Base-by-base conservation (phyloP, 768 basidiomycete genomes). In the Boletus coccyginus region DNA sequence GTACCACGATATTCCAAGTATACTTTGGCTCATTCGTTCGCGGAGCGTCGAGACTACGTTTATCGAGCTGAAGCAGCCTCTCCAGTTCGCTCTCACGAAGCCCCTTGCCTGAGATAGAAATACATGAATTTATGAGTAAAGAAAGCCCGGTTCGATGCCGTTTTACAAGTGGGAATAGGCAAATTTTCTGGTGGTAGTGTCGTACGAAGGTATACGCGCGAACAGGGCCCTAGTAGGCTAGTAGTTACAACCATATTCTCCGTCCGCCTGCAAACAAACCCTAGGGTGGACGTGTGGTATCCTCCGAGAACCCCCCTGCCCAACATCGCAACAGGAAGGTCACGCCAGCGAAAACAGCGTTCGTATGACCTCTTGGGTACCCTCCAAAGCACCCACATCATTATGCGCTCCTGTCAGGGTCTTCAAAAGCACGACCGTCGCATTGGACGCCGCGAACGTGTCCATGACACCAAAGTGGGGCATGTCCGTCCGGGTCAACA, bases 281-380 rank as follows among this genome's bases (percentile, higher is more conserved):
- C 14, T 7, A 32, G n/a, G 32, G n/a, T 35, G 19, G n/a, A 16
- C 33, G 10, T 33, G 1, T 43, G 32, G 16, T 41, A 48, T 51
- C 59, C 50, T 52, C 31, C 39, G 3, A 32, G 8, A 7, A 14
- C 19, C 7, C 31, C 7, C 21, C 10, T 17, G 21, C n/a, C 17
- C 17, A 13, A 29, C 27, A 38, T 24, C 12, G 3, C 17, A n/a
- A 45, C 27, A n/a, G 24, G 5, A 14, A 31, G 7, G 31, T 64
- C 53, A 64, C 10, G 44, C 46, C 52, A 70, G 51, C 42, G 59
- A 70, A 52, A 70, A 70, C 11, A 69, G 16, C 11, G 57, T 65
- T 36, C 70, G 67, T 21, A 84, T 78, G 13, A 81, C 72, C 67
- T 89, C 87, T 59, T 90, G 86, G 21, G 89, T 81, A 9, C 88